Percentiles rank a stretch among this genome's conserved stretches.
Evolutionary conservation across 345 rosid species (phyloP).

Genomic region (Garcia nutans): DNA sequence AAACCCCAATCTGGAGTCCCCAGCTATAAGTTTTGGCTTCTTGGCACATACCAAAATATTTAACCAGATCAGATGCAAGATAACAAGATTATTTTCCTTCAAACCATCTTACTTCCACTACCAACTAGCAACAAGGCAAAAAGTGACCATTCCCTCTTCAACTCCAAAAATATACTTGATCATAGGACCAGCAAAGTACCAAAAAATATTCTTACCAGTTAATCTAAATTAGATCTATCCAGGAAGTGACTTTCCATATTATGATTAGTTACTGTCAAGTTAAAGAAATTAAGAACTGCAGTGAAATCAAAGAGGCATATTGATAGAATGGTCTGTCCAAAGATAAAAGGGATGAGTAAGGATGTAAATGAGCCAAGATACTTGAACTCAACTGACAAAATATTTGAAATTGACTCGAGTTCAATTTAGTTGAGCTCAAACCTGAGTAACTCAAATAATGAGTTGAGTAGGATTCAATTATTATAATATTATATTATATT

Average conservation of each 20-base stretch:
- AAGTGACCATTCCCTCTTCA: not conserved
- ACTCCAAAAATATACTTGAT: not conserved
- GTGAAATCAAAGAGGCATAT: not conserved
- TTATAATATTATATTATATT: too few relatives aligned
- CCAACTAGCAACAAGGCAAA: not conserved
- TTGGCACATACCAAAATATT: too few relatives aligned
- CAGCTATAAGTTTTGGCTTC: too few relatives aligned
- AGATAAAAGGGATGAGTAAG: not conserved
- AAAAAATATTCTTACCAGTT: not conserved
- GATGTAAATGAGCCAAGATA: too few relatives aligned
- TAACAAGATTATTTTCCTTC: too few relatives aligned
- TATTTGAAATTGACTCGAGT: too few relatives aligned
- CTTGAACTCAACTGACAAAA: too few relatives aligned
- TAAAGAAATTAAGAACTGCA: constrained; percentile 9
- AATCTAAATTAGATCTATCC: constrained; percentile 5
- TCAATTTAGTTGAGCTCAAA: too few relatives aligned
- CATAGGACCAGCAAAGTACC: not conserved
- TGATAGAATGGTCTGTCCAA: not conserved
- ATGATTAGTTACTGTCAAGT: not conserved
- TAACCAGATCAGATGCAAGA: too few relatives aligned
- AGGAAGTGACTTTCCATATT: not conserved
- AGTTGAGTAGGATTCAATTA: too few relatives aligned
- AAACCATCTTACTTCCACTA: constrained; percentile 3
- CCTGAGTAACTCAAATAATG: too few relatives aligned
- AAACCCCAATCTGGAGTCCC: too few relatives aligned